A percentile compares a stretch with the other conserved stretches of the same genome.
Conservation (phyloP, 202 grass and related monocot genomes). For the Carex sylvatica region DNA sequence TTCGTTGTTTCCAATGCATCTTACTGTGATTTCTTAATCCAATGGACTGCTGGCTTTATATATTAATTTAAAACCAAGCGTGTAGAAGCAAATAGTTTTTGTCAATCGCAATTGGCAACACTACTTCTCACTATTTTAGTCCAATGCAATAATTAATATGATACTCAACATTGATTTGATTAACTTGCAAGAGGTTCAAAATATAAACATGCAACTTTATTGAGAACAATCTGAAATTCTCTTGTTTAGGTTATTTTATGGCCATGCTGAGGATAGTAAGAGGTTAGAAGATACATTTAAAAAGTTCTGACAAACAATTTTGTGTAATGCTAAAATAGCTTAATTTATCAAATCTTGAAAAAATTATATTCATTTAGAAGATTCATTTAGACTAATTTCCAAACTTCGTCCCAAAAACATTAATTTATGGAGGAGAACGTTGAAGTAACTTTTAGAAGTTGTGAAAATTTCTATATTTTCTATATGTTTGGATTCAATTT, state of each 20-base stretch:
- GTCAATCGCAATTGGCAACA: background rate
- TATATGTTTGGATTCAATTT: background rate
- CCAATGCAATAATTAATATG: background rate
- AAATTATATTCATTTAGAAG: no score
- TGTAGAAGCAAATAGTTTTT: background rate
- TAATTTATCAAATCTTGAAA: background rate
- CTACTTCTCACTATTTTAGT: background rate
- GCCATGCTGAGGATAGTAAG: background rate
- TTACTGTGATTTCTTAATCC: background rate
- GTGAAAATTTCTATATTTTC: background rate
- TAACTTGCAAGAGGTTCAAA: background rate
- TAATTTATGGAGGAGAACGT: no score
- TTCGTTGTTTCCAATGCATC: background rate
- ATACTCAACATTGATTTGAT: background rate
- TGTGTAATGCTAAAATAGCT: background rate
- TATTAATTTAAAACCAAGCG: background rate
- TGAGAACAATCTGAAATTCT: background rate
- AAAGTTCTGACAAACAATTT: background rate
- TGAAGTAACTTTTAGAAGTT: no score
- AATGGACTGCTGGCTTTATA: background rate
- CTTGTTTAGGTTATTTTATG: background rate
- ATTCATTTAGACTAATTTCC: no score
- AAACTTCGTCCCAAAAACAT: no score
- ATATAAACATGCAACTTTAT: background rate
- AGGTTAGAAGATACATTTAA: background rate